phyloP scores from a whole-genome alignment of 257 asterid species.

The Thymus quinquecostatus region DNA sequence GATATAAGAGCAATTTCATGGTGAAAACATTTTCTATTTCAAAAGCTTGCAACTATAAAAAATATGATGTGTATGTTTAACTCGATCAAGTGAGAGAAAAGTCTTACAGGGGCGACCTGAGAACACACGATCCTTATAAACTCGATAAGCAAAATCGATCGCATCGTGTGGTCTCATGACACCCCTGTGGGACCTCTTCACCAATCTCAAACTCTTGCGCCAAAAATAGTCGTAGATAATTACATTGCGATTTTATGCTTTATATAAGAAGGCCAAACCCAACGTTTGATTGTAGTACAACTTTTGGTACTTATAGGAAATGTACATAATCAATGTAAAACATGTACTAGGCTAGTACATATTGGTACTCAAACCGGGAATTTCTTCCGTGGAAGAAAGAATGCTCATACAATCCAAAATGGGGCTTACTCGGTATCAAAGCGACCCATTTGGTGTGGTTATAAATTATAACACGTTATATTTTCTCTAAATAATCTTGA shows the following conservation, averaged over 20 bases:
- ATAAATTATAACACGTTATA: too few species aligned
- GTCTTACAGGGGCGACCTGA: conserved; percentile 43
- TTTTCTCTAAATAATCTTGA: too few species aligned
- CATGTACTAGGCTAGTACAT: conserved; percentile 31
- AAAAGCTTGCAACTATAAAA: too few species aligned
- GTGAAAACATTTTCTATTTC: too few species aligned
- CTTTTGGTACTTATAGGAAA: conserved; percentile 19
- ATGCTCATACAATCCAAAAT: too few species aligned
- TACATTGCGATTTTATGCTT: too few species aligned
- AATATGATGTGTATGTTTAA: too few species aligned
- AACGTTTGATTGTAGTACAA: conserved; percentile 24
- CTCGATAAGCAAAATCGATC: not conserved
- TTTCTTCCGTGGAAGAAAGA: not conserved
- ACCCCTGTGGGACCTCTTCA: conserved; percentile 31
- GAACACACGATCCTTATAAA: conserved; percentile 36
- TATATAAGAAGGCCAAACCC: not conserved
- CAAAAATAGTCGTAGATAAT: too few species aligned
- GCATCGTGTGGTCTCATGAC: conserved; percentile 39
- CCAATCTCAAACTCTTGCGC: too few species aligned
- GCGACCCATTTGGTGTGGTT: too few species aligned
- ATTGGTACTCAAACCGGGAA: conserved; percentile 12
- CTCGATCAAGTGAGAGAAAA: not conserved
- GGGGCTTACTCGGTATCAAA: too few species aligned
- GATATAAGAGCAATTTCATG: too few species aligned
- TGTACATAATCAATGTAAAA: conserved; percentile 19